These are phyloP conservation scores for Podospora australis DNA, from an alignment of 495 filamentous ascomycete genomes.

Conservation along the genomic window DNA sequence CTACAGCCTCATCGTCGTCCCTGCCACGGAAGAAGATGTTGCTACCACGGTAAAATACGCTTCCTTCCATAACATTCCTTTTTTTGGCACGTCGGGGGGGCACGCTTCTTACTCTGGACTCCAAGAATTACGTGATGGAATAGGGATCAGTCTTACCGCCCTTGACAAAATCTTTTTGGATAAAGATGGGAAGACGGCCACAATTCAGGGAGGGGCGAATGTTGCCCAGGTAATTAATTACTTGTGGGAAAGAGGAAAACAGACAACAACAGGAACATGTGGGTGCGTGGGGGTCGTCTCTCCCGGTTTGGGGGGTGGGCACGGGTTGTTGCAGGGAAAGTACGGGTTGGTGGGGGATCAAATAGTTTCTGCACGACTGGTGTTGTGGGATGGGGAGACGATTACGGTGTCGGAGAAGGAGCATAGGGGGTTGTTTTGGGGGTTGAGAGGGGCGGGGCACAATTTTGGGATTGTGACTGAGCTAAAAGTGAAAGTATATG, in stretches of 20 bases:
- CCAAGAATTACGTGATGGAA: slow-evolving; percentile 35
- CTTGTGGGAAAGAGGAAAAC: slow-evolving; percentile 30
- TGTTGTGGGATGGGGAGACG: slow-evolving; percentile 48
- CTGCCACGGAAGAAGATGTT: slow-evolving; percentile 47
- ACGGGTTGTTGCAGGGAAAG: slow-evolving; percentile 51
- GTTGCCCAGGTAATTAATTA: slow-evolving; percentile 22
- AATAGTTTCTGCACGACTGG: slow-evolving; percentile 45
- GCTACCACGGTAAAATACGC: slow-evolving; percentile 41
- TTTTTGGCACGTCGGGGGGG: slow-evolving; percentile 41
- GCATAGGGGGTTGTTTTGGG: slow-evolving; percentile 49
- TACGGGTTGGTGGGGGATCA: slow-evolving; percentile 53
- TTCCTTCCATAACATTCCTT: slow-evolving; percentile 38
- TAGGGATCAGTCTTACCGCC: slow-evolving; percentile 41
- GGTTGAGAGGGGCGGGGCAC: slow-evolving; percentile 51
- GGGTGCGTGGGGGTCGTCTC: slow-evolving; percentile 48
- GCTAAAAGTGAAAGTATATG: slow-evolving; percentile 41
- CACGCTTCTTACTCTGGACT: slow-evolving; percentile 40
- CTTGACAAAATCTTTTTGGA: slow-evolving; percentile 37
- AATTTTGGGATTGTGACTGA: slow-evolving; percentile 57
- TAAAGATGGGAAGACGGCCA: slow-evolving; percentile 37
- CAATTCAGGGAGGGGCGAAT: slow-evolving; percentile 42
- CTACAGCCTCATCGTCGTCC: slow-evolving; percentile 35
- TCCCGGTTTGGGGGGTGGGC: slow-evolving; percentile 55
- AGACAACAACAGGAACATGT: slow-evolving; percentile 45
- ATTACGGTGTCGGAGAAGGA: slow-evolving; percentile 27